Conservation (phyloP, 2,329 filamentous ascomycete genomes). For the Monilinia vaccinii-corymbosi region DNA sequence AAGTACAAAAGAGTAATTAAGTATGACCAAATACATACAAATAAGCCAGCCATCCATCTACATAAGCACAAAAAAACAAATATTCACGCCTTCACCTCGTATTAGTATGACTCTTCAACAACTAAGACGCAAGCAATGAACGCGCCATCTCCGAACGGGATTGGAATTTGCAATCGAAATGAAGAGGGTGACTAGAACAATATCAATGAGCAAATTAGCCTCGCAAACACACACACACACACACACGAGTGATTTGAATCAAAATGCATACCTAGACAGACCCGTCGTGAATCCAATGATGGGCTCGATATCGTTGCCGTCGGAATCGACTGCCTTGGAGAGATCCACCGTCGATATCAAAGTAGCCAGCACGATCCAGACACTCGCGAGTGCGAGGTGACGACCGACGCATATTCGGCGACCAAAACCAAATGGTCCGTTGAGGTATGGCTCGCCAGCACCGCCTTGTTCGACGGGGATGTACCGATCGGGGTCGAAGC, state of each 20-base stretch:
- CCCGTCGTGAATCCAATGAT: slow-evolving; percentile 20
- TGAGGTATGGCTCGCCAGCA: slow-evolving; percentile 37
- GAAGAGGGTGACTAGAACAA: not conserved
- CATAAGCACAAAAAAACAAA: not conserved
- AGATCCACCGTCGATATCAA: slow-evolving; percentile 34
- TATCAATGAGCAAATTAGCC: not conserved
- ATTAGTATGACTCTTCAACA: not conserved
- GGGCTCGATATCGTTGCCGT: slow-evolving; percentile 31
- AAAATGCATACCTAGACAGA: slow-evolving; percentile 19
- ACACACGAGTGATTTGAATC: not conserved
- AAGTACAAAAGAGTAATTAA: too few relatives aligned
- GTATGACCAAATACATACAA: not conserved
- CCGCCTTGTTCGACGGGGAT: slow-evolving; percentile 32
- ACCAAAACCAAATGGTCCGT: slow-evolving; percentile 44
- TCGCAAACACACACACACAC: not conserved
- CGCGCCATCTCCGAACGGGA: not conserved
- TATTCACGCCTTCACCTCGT: not conserved
- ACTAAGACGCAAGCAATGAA: not conserved
- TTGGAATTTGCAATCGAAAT: not conserved
- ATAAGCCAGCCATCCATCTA: not conserved
- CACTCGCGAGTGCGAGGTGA: slow-evolving; percentile 38
- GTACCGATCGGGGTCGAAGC: slow-evolving; percentile 40
- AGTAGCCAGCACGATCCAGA: slow-evolving; percentile 35
- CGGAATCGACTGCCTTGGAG: slow-evolving; percentile 27
- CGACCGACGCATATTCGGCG: slow-evolving; percentile 40